Conservation (phyloP, 140 eudicot genomes). For the Flaveria floridana region DNA sequence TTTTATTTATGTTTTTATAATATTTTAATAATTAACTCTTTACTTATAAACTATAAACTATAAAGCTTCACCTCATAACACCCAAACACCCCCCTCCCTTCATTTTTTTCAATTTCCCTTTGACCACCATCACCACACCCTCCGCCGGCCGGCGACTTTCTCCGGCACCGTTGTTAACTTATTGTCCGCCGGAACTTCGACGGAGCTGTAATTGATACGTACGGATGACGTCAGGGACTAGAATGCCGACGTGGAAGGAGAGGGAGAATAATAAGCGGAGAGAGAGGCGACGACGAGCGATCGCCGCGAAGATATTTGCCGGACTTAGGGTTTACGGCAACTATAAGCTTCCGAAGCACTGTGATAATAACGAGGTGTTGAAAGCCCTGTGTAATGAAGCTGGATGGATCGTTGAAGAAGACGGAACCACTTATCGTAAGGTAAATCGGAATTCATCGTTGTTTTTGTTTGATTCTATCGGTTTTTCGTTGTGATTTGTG, state of each 20-base stretch:
- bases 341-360: constrained; percentile 84
- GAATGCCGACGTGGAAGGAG: constrained; percentile 93
- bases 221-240: constrained; percentile 64
- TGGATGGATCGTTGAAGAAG: constrained; percentile 90
- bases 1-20: too few species aligned
- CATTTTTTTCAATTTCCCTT: constrained; percentile 3
- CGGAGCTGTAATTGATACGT: background rate
- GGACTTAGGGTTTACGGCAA: constrained; percentile 78
- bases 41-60: too few species aligned
- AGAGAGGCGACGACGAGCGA: constrained; percentile 86
- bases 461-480: background rate
- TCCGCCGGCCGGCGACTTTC: constrained; percentile 22
- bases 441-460: constrained; percentile 19
- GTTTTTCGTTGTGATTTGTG: background rate
- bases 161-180: background rate
- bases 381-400: constrained; percentile 86
- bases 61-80: background rate
- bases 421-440: constrained; percentile 95
- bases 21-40: too few species aligned
- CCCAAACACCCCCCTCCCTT: background rate
- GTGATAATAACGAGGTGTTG: constrained; percentile 85
- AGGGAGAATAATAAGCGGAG: constrained; percentile 91
- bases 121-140: constrained; percentile 18
- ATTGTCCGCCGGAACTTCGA: background rate
- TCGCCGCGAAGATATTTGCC: constrained; percentile 91